Evolutionary conservation across 345 rosid genomes (phyloP).

Genomic region (Kernera saxatilis): DNA sequence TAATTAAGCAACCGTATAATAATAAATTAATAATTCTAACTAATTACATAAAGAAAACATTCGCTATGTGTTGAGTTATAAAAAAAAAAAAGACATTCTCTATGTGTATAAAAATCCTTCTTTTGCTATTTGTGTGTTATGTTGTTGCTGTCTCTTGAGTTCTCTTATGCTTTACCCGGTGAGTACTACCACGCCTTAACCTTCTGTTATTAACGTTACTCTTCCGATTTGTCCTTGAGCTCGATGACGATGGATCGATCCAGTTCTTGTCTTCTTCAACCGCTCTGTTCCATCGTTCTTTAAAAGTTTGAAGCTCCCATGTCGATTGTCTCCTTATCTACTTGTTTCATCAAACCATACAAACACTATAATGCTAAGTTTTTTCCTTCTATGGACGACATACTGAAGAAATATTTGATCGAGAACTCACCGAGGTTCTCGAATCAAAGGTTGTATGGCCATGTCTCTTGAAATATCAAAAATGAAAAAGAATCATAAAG

Average conservation of each 20-base stretch:
- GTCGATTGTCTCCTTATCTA: constrained; percentile 95
- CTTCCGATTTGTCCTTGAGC: constrained; percentile 9
- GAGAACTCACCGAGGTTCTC: constrained; percentile 58
- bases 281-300: constrained; percentile 74
- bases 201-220: constrained; percentile 25
- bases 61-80: not conserved
- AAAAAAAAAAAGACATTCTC: too few species aligned
- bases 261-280: constrained; percentile 61
- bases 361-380: not conserved
- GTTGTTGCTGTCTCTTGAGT: constrained; percentile 16
- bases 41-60: constrained; percentile 6
- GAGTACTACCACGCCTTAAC: constrained; percentile 18
- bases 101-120: not conserved
- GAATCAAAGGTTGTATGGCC: constrained; percentile 37
- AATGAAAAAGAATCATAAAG: not conserved
- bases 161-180: constrained; percentile 12
- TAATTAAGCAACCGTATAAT: not conserved
- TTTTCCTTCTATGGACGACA: not conserved
- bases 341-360: constrained; percentile 10
- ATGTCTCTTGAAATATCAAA: constrained; percentile 31
- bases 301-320: constrained; percentile 68
- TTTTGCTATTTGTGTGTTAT: constrained; percentile 1
- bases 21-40: not conserved
- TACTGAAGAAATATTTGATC: not conserved
- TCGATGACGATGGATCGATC: constrained; percentile 55